Evolutionary conservation across 140 eudicot genomes (phyloP).

Genomic region (Flaveria floridana): DNA sequence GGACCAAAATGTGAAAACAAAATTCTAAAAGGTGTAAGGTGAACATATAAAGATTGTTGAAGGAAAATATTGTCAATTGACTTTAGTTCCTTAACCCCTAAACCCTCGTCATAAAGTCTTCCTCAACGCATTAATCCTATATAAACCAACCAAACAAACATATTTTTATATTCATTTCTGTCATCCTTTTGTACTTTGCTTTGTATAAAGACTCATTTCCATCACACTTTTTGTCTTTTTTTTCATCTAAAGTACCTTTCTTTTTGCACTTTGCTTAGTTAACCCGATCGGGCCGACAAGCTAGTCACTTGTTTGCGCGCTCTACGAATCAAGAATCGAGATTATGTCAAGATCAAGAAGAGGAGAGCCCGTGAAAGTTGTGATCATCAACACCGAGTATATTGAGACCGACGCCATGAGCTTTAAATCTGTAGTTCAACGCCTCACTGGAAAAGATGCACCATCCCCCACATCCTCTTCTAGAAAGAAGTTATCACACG

Average conservation of each 20-base stretch:
- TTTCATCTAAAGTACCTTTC: neutral
- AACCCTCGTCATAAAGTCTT: conserved; percentile 3
- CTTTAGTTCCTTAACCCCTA: neutral
- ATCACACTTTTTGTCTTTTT: neutral
- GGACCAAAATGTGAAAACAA: neutral
- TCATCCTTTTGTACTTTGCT: conserved; percentile 16
- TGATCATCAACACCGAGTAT: conserved; percentile 75
- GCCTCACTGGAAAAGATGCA: conserved; percentile 85
- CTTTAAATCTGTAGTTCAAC: conserved; percentile 88
- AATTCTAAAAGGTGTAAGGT: neutral
- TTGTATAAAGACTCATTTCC: conserved; percentile 1
- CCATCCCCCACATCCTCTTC: conserved; percentile 24
- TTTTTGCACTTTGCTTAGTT: too few species aligned
- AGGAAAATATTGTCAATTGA: conserved; percentile 18
- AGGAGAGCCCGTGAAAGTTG: conserved; percentile 59
- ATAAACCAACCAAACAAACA: conserved; percentile 27
- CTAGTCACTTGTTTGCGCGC: neutral
- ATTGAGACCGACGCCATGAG: conserved; percentile 74
- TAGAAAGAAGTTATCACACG: conserved; percentile 12
- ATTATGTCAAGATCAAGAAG: conserved; percentile 36
- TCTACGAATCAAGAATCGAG: neutral
- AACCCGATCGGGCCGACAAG: too few species aligned
- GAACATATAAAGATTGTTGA: conserved; percentile 18
- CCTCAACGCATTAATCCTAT: conserved; percentile 26
- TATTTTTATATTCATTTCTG: conserved; percentile 16